Conservation (phyloP, 495 filamentous ascomycete genomes). For the Ascodesmis nigricans region DNA sequence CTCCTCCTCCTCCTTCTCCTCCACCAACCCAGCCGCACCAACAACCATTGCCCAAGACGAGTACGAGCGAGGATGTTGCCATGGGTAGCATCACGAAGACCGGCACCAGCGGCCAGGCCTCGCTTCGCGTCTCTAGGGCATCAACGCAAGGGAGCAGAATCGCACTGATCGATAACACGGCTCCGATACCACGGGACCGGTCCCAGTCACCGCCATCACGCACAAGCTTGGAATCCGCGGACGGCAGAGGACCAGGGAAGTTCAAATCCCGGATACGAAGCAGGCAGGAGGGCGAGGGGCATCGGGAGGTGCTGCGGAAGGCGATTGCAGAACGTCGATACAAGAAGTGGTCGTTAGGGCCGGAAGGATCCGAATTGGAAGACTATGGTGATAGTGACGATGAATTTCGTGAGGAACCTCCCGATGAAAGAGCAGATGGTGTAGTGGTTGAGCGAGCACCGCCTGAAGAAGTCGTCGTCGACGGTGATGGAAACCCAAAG, state of each 20-base stretch:
- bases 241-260: neutral
- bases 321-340: slow-evolving; percentile 20
- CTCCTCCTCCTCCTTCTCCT: neutral
- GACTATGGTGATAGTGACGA: slow-evolving; percentile 6
- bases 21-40: neutral
- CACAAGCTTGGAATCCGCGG: neutral
- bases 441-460: slow-evolving; percentile 8
- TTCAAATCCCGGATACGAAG: neutral
- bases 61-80: no score
- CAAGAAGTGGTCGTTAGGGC: slow-evolving; percentile 9
- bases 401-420: slow-evolving; percentile 1
- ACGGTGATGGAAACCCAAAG: no score
- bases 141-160: no score
- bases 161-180: slow-evolving; percentile 17
- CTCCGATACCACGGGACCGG: neutral
- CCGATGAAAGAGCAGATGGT: slow-evolving; percentile 12
- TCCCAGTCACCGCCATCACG: slow-evolving; percentile 1
- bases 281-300: neutral
- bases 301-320: slow-evolving; percentile 14
- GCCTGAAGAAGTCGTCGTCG: slow-evolving; percentile 7
- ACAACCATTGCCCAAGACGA: slow-evolving; percentile 12
- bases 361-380: slow-evolving; percentile 1
- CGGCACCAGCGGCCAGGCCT: no score
- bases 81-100: no score
- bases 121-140: slow-evolving; percentile 6